These are phyloP conservation scores for Alternaria gaisen DNA, from an alignment of 2,329 filamentous ascomycete species.

Conservation along the genomic window DNA sequence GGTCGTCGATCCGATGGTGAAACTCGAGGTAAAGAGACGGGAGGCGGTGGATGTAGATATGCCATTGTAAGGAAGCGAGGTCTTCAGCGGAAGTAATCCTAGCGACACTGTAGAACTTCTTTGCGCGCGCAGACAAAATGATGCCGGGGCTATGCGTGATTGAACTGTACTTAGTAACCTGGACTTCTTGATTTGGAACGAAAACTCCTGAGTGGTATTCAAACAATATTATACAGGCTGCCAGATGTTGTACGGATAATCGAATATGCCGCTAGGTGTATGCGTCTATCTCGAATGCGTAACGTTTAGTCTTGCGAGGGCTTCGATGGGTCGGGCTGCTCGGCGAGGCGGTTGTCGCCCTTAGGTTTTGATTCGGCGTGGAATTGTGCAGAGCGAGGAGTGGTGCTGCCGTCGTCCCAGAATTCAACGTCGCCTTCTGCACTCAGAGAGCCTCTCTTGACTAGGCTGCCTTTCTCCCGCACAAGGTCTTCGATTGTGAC, in stretches of 20 bases:
- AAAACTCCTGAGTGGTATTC: constrained; percentile 5
- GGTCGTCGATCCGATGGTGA: neutral
- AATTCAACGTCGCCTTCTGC: constrained; percentile 90
- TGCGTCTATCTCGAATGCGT: neutral
- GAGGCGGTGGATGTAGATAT: neutral
- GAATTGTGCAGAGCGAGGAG: constrained; percentile 47
- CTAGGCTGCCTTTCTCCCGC: constrained; percentile 74
- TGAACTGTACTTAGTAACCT: fast-evolving
- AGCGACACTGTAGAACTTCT: neutral
- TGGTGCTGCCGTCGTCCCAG: constrained; percentile 74
- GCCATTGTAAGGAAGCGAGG: no score
- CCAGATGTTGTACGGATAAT: neutral
- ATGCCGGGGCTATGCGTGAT: neutral
- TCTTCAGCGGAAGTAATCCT: neutral
- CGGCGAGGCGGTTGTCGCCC: constrained; percentile 34
- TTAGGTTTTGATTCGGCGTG: constrained; percentile 40
- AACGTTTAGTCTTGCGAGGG: constrained; percentile 19
- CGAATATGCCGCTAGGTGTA: neutral
- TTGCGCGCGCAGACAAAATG: neutral
- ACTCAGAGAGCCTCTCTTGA: constrained; percentile 75
- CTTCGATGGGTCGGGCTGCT: constrained; percentile 24
- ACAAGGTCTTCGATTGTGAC: constrained; percentile 81
- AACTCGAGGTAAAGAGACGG: neutral
- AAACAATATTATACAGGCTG: constrained; percentile 14
- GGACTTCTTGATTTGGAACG: neutral